Evolutionary conservation across 768 basidiomycete genomes (phyloP), one percentile per base, ranked within the genome.

Genomic region (Pleurotus citrinopileatus): DNA sequence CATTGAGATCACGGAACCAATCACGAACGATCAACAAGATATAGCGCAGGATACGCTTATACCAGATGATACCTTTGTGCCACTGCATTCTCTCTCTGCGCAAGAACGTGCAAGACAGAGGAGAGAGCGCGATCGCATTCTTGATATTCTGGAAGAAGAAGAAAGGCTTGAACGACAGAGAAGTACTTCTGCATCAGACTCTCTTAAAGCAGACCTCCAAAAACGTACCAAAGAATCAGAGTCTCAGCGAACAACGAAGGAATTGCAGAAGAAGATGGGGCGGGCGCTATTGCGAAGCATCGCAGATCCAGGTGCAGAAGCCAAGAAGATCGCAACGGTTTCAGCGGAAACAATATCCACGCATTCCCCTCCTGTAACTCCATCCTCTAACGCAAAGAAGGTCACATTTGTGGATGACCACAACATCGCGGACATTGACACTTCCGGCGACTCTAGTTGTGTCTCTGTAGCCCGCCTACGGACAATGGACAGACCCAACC

Each of bases 211-310:
- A 36, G 69, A 74, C n/a, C 61, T 81, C 17, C 78, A 73, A 59
- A 78, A 75, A 61, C 74, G 78, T 22, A 73, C 80, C 56, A 80
- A 75, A 3, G 75, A 13, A 63, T 62, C 45, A 66, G 62, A 29
- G 76, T 76, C 56, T 68, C 70, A 50, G 73, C 68, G 45, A 70
- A 67, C 69, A 19, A 70, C 73, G 1, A 74, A 71, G 54, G 77
- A 85, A 55, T 69, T 89, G 64, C 87, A 89, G 65, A 87, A 82
- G 73, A 88, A 82, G 70, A 89, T 92, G 87, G 89, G 88, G 2
- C 82, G 77, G 59, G 82, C 87, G 0, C 72, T 91, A 34, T 55
- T 91, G 36, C 66, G 67, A 42, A 76, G 76, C 53, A 63, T n/a
- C n/a, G n/a, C n/a, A n/a, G n/a, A n/a, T 79, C 53, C 67, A 73